Evolutionary conservation across 225 moss, liverwort and hornwort species (phyloP), one percentile per base, ranked within the genome.

Genomic region (Asterella californica): DNA sequence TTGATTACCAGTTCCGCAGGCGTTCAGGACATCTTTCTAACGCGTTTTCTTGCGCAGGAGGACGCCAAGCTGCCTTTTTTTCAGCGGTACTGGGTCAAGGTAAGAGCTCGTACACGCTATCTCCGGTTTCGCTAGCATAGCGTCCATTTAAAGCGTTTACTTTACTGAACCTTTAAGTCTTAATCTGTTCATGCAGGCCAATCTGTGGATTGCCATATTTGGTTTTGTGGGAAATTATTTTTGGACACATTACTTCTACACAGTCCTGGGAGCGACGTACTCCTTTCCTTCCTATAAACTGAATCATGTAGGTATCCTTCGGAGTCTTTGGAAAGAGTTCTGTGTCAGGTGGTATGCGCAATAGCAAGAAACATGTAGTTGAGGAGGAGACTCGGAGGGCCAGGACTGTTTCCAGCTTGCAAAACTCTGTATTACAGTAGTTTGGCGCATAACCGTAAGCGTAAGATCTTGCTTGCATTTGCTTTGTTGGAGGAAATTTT

Each of bases 211-310:
- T 15, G 92, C 87, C 45, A 95, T 99, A 54, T 99, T 95, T 64
- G 93, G 95, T 79, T 99, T 83, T 66, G 99, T 94, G 52, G 99
- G 95, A 46, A 99, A 95, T 78, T 95, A 99, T 81, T 99, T 99
- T 80, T 99, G 99, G 99, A 99, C 99, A 8, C 99, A 99, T 84
- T 99, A 99, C 70, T 99, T 99, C 79, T 99, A 88, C 75, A 89
- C 89, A 29, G 89, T 99, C 45, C 88, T 99, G 74, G 99, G 99
- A 83, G 99, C 99, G 53, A 92, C 93, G 24, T 99, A 99, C 84
- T 95, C 93, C 54, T 99, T 95, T 59, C 95, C 95, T 25, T 92
- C 99, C 0, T 94, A 89, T 78, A 94, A 92, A 82, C 80, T 99
- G 85, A 99, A 99, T 76, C 86, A 95, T 89, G 97, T 95, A 83